Evolutionary conservation across 768 basidiomycete species (phyloP).

Genomic region (Pleurotus cornucopiae): DNA sequence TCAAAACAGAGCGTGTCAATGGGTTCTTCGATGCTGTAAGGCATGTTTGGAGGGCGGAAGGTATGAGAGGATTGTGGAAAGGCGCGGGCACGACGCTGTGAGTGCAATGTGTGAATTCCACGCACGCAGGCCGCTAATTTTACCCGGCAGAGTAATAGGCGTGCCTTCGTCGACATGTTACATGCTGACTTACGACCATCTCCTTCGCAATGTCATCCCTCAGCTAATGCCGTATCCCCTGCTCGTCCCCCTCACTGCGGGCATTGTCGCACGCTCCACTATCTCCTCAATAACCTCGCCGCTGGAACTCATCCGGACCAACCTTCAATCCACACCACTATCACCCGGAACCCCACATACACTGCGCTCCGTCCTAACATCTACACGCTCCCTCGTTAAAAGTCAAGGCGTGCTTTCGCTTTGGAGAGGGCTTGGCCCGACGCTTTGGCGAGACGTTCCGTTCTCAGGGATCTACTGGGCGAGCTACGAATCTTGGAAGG

Average conservation of each 20-base stretch:
- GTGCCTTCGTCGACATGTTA: conserved; percentile 91
- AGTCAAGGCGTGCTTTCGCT: conserved; percentile 64
- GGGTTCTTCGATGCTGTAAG: conserved; percentile 85
- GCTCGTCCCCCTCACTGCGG: conserved; percentile 72
- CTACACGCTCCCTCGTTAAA: conserved; percentile 56
- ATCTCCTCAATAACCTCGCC: conserved; percentile 82
- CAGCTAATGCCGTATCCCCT: conserved; percentile 49
- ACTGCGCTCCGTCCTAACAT: conserved; percentile 65
- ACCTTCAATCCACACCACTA: conserved; percentile 82
- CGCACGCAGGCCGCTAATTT: too few species aligned
- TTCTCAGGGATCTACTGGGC: conserved; percentile 98
- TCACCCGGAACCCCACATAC: conserved; percentile 72
- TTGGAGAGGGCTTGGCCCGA: conserved; percentile 90
- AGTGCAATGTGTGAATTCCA: conserved; percentile 23
- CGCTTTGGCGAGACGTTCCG: conserved; percentile 95
- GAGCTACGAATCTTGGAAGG: conserved; percentile 84
- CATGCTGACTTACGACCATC: conserved; percentile 94
- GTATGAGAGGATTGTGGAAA: conserved; percentile 88
- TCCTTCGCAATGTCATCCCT: conserved; percentile 61
- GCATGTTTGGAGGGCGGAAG: conserved; percentile 79
- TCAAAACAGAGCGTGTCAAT: conserved; percentile 67
- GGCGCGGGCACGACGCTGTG: conserved; percentile 89
- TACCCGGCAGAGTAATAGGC: conserved; percentile 63
- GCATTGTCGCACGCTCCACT: conserved; percentile 75
- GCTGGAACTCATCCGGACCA: conserved; percentile 89